Conservation (phyloP, 2,329 filamentous ascomycete species). For the Moelleriella libera region DNA sequence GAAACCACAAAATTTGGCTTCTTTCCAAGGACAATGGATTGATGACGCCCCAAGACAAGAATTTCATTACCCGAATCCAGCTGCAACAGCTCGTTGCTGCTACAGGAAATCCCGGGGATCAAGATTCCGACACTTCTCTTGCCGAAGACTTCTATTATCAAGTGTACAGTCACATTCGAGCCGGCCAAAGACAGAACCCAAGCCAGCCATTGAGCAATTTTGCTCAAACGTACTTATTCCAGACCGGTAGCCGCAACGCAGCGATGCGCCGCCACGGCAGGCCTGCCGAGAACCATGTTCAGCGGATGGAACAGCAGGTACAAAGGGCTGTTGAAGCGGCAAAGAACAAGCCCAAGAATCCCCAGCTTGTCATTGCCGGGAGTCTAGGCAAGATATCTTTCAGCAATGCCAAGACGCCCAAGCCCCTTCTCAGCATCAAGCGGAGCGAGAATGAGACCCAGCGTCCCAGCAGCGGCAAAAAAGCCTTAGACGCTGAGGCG, state of each 20-base stretch:
- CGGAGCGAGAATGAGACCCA: slow-evolving; percentile 56
- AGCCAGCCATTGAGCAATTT: slow-evolving; percentile 91
- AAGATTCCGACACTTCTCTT: slow-evolving; percentile 65
- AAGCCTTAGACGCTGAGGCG: slow-evolving; percentile 16
- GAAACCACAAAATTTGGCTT: slow-evolving; percentile 95
- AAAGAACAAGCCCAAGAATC: slow-evolving; percentile 95
- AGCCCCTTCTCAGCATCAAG: slow-evolving; percentile 91
- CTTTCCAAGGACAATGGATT: slow-evolving; percentile 88
- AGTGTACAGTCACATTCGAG: slow-evolving; percentile 87
- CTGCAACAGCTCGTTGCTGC: slow-evolving; percentile 90
- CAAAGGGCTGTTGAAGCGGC: slow-evolving; percentile 93
- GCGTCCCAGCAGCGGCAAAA: slow-evolving; percentile 35
- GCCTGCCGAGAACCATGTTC: slow-evolving; percentile 90
- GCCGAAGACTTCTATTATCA: slow-evolving; percentile 98
- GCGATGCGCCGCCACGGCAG: slow-evolving; percentile 61
- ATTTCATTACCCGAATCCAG: slow-evolving; percentile 96
- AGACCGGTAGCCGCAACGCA: slow-evolving; percentile 75
- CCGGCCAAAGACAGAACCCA: slow-evolving; percentile 77
- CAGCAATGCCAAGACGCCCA: slow-evolving; percentile 95
- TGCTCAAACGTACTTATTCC: slow-evolving; percentile 92
- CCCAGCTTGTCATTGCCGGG: slow-evolving; percentile 89
- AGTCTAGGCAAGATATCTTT: slow-evolving; percentile 97
- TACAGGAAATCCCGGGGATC: slow-evolving; percentile 73
- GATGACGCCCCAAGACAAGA: slow-evolving; percentile 99
- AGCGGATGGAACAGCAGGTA: slow-evolving; percentile 98